phyloP scores from a whole-genome alignment of 768 basidiomycete genomes.

The Calocybe cyanea region DNA sequence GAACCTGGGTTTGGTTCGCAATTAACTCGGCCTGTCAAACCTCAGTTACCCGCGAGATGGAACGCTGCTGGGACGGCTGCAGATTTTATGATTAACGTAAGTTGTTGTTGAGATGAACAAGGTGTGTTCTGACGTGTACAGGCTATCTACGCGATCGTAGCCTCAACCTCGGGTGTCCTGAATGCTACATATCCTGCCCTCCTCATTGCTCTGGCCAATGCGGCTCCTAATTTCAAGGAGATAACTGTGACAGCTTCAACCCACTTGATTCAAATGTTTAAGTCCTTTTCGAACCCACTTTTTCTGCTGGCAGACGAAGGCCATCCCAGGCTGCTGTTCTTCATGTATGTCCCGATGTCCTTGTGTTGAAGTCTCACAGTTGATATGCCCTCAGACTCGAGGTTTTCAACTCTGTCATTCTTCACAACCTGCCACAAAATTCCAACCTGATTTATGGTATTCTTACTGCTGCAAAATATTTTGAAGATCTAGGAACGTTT shows the following conservation, averaged over 20 bases:
- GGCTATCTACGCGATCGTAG: slow-evolving; percentile 88
- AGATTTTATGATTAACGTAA: slow-evolving; percentile 85
- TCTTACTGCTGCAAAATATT: slow-evolving; percentile 75
- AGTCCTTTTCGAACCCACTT: slow-evolving; percentile 83
- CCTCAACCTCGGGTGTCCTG: slow-evolving; percentile 79
- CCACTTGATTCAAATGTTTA: slow-evolving; percentile 83
- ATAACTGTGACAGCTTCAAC: slow-evolving; percentile 80
- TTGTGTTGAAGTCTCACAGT: background rate
- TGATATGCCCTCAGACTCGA: slow-evolving; percentile 59
- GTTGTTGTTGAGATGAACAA: slow-evolving; percentile 18
- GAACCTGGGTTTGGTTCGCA: slow-evolving; percentile 75
- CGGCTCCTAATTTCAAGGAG: slow-evolving; percentile 81
- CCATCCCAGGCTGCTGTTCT: slow-evolving; percentile 89
- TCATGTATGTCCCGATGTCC: slow-evolving; percentile 53
- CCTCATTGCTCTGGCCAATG: slow-evolving; percentile 85
- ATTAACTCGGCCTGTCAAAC: slow-evolving; percentile 60
- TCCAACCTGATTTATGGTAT: slow-evolving; percentile 87
- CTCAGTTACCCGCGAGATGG: slow-evolving; percentile 76
- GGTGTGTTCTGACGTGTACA: slow-evolving; percentile 25
- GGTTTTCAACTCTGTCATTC: slow-evolving; percentile 82
- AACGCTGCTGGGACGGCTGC: slow-evolving; percentile 65
- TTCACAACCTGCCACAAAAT: slow-evolving; percentile 76
- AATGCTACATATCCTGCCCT: slow-evolving; percentile 89
- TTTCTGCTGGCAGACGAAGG: slow-evolving; percentile 94
- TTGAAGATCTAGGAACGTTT: slow-evolving; percentile 90